Conservation (phyloP, 495 filamentous ascomycete genomes). For the Haplographium delicatum region DNA sequence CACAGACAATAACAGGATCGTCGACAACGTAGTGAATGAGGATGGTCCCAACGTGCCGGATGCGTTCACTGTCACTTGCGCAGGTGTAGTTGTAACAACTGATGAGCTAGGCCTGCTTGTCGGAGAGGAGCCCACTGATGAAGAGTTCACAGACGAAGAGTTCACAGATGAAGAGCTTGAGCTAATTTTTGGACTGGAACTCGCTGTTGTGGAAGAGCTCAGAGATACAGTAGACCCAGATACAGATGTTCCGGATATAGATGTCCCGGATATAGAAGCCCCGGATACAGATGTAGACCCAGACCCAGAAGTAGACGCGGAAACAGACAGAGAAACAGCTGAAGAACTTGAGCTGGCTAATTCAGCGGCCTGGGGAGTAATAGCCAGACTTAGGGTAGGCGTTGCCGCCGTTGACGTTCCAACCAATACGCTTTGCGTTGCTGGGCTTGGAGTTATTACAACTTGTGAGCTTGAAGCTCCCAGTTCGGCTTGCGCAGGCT, state of each 20-base stretch:
- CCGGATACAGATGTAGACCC: not conserved
- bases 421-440: slow-evolving; percentile 11
- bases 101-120: not conserved
- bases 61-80: slow-evolving; percentile 6
- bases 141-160: not conserved
- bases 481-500: not conserved
- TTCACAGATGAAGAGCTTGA: not conserved
- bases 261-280: not conserved
- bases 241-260: not conserved
- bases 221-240: not conserved
- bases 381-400: not conserved
- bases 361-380: not conserved
- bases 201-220: not conserved
- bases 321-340: no score
- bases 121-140: not conserved
- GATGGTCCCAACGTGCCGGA: not conserved
- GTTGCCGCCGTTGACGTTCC: not conserved
- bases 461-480: not conserved
- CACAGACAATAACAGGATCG: not conserved
- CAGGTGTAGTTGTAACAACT: slow-evolving; percentile 1
- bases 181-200: not conserved
- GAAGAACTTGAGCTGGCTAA: no score
- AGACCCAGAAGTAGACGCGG: not conserved
- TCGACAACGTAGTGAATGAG: not conserved
- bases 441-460: not conserved